Conservation (phyloP, 2,329 filamentous ascomycete genomes). For the Diaporthe citrichinensis region DNA sequence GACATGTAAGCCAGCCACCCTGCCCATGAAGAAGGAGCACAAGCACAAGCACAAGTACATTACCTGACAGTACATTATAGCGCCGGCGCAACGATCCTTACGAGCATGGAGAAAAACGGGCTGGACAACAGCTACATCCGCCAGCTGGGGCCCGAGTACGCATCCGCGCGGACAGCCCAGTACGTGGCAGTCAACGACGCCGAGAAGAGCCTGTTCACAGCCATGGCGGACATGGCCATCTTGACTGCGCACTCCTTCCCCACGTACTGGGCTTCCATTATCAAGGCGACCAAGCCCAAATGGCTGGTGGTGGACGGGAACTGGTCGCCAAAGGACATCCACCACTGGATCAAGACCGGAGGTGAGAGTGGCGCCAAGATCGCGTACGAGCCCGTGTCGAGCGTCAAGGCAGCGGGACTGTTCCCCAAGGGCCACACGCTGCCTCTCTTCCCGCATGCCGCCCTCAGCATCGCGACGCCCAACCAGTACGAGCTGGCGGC, state of each 20-base stretch:
- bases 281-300: conserved; percentile 71
- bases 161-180: conserved; percentile 81
- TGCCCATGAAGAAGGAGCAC: background rate
- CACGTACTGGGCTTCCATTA: conserved; percentile 71
- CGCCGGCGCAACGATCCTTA: conserved; percentile 80
- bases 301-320: conserved; percentile 92
- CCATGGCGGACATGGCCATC: conserved; percentile 96
- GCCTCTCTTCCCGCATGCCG: conserved; percentile 70
- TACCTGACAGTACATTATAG: conserved; percentile 53
- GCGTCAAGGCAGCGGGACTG: conserved; percentile 79
- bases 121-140: conserved; percentile 76
- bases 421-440: conserved; percentile 67
- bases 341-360: conserved; percentile 76
- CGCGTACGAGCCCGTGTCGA: conserved; percentile 92
- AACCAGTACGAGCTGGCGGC: conserved; percentile 86
- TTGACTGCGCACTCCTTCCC: conserved; percentile 71
- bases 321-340: conserved; percentile 78
- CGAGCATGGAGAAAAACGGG: conserved; percentile 73
- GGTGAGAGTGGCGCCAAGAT: conserved; percentile 70
- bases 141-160: conserved; percentile 63
- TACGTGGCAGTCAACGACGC: conserved; percentile 92
- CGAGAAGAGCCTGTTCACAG: conserved; percentile 86
- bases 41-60: background rate
- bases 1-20: conserved; percentile 72
- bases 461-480: conserved; percentile 83